Evolutionary conservation across 805 yeast genomes (phyloP), one percentile per base, ranked within the genome.

Genomic region (Candida manassasensis): DNA sequence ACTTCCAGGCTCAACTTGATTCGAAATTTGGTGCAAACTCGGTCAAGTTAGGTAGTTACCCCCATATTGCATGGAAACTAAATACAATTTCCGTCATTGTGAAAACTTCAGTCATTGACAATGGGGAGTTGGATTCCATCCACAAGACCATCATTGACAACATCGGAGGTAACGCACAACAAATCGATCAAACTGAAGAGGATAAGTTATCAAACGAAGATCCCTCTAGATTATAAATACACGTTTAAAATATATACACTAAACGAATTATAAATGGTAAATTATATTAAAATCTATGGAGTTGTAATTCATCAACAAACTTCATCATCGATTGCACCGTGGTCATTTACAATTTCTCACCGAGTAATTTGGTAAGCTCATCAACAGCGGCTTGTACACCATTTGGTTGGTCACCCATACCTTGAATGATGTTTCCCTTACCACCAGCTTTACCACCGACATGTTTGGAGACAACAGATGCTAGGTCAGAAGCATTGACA

Each of bases 361-460:
- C 55, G 45, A 88, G 71, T 44, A 78, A 60, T 53, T 71, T 69
- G 47, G 73, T 73, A 35, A 89, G 76, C 43, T 81, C 85, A 21
- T 71, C 75, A 45, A 93, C 70, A 18, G 98, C 99, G 27, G 71
- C 73, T 27, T 70, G 71, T 35, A 87, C 71, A 44, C 84, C 85
- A 21, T 64, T 71, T 24, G 80, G 73, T 43, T 86, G 83, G 49
- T 81, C 86, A 50, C 98, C 98, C 80, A 87, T 84, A 63, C 99
- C 99, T 69, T 93, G 98, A 49, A 87, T 86, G 37, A 89, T 80
- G 47, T 87, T 85, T 44, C 96, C 97, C 66, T 87, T 93, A 61
- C 99, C 99, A 67, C 99, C 99, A 39, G 96, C 94, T 61, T 84
- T 87, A 62, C 99, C 99, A 46, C 98, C 99, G 49, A 93, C 78